These are phyloP conservation scores for Chlamydomonas incerta DNA, from an alignment of 139 green algal genomes.

Conservation along the genomic window DNA sequence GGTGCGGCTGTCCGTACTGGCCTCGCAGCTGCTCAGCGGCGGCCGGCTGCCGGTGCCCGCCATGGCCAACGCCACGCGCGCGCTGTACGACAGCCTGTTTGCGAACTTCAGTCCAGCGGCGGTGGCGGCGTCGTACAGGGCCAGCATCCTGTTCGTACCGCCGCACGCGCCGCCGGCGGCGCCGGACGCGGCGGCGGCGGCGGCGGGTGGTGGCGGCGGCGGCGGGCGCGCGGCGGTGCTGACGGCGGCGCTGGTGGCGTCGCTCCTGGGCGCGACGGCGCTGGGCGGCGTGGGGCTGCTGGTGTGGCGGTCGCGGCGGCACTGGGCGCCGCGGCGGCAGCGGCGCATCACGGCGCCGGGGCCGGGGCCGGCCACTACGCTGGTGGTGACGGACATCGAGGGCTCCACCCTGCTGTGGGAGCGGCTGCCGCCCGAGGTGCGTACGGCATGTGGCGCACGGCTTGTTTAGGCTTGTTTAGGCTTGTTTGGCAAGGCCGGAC, in stretches of 20 bases:
- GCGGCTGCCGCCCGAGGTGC: neutral
- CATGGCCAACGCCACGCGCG: neutral
- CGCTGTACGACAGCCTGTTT: too few species aligned
- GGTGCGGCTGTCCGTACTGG: neutral
- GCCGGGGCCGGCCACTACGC: slow-evolving; percentile 26
- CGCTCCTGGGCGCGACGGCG: neutral
- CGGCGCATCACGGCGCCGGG: slow-evolving; percentile 3
- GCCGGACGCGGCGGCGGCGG: too few species aligned
- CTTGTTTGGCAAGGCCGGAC: too few species aligned
- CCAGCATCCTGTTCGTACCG: too few species aligned
- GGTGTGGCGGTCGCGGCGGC: neutral
- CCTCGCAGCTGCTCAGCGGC: neutral
- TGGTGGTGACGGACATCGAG: slow-evolving; percentile 48
- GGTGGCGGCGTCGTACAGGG: too few species aligned
- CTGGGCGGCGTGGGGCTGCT: neutral
- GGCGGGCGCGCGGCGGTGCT: neutral
- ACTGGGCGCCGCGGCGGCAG: neutral
- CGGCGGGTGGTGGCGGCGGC: neutral
- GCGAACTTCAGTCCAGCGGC: too few species aligned
- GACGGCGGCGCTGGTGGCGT: neutral
- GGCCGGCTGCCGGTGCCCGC: too few species aligned
- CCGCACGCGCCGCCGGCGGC: too few species aligned
- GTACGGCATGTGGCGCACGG: too few species aligned
- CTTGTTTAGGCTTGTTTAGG: too few species aligned
- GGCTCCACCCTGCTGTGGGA: slow-evolving; percentile 33